phyloP scores from a whole-genome alignment of 1,284 basidiomycete genomes.

The Coniferiporia weirii region DNA sequence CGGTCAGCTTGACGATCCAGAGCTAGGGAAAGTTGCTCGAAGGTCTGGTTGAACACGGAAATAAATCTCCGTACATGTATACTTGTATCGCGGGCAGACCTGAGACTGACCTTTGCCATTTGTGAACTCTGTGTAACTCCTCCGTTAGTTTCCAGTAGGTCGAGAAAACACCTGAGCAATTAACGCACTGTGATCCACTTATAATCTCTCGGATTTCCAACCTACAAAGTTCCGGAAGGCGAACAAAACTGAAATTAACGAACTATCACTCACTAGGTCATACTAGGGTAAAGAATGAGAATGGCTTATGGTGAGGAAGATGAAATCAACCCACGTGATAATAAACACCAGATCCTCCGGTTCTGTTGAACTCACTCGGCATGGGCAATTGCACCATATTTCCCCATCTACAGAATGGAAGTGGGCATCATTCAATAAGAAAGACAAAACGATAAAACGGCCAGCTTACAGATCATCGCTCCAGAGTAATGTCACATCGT shows the following conservation, averaged over 20 bases:
- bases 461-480: slow-evolving; percentile 51
- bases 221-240: slow-evolving; percentile 26
- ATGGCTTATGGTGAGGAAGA: not conserved
- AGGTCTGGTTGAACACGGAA: slow-evolving; percentile 38
- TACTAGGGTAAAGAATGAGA: slow-evolving; percentile 27
- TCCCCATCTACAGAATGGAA: slow-evolving; percentile 39
- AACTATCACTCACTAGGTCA: slow-evolving; percentile 36
- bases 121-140: slow-evolving; percentile 33
- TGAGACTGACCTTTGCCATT: slow-evolving; percentile 36
- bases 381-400: slow-evolving; percentile 55
- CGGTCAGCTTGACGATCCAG: slow-evolving; percentile 50
- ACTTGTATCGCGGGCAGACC: not conserved
- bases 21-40: slow-evolving; percentile 58
- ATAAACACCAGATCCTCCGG: slow-evolving; percentile 64
- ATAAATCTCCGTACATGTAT: slow-evolving; percentile 3
- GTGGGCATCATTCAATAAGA: not conserved
- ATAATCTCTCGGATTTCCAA: slow-evolving; percentile 52
- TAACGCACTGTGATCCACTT: slow-evolving; percentile 52
- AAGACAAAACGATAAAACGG: not conserved
- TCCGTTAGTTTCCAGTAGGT: not conserved
- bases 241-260: slow-evolving; percentile 19
- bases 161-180: not conserved
- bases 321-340: slow-evolving; percentile 47
- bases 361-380: slow-evolving; percentile 45
- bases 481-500: slow-evolving; percentile 56